A percentile compares a stretch with the other conserved stretches of the same genome.
These are phyloP conservation scores for Pseudogymnoascus sp. DNA, from an alignment of 2,329 filamentous ascomycete genomes.

Conservation along the genomic window DNA sequence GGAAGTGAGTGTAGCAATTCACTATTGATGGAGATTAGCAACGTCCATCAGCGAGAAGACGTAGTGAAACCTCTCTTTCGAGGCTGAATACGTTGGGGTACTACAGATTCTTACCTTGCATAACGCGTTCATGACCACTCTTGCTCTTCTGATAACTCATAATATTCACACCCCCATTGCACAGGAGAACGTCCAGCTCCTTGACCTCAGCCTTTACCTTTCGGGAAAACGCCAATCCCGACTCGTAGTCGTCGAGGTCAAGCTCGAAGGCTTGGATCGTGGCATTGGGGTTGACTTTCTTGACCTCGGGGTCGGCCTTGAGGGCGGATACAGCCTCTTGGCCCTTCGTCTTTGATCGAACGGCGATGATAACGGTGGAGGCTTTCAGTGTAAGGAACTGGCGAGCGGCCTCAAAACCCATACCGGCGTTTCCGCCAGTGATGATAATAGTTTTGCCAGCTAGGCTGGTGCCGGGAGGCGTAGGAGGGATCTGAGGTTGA, in stretches of 20 bases:
- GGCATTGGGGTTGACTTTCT: constrained; percentile 26
- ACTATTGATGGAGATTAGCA: background rate
- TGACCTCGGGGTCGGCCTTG: constrained; percentile 14
- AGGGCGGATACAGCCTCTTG: constrained; percentile 32
- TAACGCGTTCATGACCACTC: background rate
- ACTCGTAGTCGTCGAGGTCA: constrained; percentile 39
- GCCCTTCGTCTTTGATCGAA: constrained; percentile 36
- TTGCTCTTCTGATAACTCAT: constrained; percentile 13
- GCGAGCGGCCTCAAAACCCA: constrained; percentile 35
- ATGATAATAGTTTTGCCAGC: constrained; percentile 36
- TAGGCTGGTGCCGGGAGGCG: constrained; percentile 18
- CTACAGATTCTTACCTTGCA: background rate
- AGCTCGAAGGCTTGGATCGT: constrained; percentile 40
- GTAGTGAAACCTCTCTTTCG: background rate
- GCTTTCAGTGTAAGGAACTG: constrained; percentile 34
- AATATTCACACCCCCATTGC: constrained; percentile 34
- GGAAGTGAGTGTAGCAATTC: background rate
- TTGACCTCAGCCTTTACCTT: constrained; percentile 29
- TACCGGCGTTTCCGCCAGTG: constrained; percentile 39
- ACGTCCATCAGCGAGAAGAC: background rate
- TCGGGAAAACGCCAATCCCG: constrained; percentile 34
- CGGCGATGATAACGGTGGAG: constrained; percentile 38
- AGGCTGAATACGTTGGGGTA: background rate
- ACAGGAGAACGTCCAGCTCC: constrained; percentile 36
- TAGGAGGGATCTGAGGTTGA: background rate